Evolutionary conservation across 163 green algal species (phyloP).

Genomic region (Coccomyxa subellipsoidea): DNA sequence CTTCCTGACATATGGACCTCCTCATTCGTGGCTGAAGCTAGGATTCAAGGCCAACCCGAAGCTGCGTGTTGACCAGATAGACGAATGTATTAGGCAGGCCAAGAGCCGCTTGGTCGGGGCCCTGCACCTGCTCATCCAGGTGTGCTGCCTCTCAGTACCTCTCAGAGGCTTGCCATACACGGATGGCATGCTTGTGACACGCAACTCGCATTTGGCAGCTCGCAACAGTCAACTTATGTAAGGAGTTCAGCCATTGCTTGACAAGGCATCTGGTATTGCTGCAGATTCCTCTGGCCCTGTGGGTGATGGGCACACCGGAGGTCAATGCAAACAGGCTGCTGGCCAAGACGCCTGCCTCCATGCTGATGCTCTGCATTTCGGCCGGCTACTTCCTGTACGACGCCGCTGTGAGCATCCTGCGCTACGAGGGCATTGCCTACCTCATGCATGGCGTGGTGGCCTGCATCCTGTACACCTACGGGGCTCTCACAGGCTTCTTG

Average conservation of each 20-base stretch:
- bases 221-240: no score
- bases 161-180: no score
- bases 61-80: neutral
- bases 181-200: no score
- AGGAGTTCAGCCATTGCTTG: neutral
- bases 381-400: conserved; percentile 36
- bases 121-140: conserved; percentile 11
- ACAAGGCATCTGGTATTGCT: neutral
- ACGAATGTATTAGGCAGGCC: neutral
- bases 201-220: no score
- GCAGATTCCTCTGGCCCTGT: conserved; percentile 10
- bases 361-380: conserved; percentile 4
- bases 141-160: neutral
- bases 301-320: conserved; percentile 3
- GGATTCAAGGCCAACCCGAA: conserved; percentile 3
- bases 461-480: conserved; percentile 22
- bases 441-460: conserved; percentile 21
- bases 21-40: neutral
- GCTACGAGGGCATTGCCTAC: conserved; percentile 19
- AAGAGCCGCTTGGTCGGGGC: conserved; percentile 8
- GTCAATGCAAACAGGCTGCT: neutral
- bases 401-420: conserved; percentile 14
- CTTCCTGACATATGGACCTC: neutral
- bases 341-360: neutral
- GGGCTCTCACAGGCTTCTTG: conserved; percentile 1